phyloP scores from a whole-genome alignment of 2,329 filamentous ascomycete species.

The Grosmannia clavigera region DNA sequence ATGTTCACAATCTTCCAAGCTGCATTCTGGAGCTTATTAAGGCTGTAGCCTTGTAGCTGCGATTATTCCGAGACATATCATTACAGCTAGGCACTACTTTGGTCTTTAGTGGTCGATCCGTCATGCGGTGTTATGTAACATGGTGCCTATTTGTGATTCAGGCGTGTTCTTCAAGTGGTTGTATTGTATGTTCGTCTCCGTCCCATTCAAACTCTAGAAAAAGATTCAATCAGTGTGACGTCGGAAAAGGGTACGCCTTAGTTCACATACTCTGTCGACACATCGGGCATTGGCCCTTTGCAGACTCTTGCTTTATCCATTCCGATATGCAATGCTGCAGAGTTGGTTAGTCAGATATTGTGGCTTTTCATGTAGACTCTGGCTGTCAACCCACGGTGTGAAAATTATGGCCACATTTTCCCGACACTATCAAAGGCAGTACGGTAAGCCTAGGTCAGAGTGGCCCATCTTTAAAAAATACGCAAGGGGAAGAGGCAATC shows the following conservation, averaged over 20 bases:
- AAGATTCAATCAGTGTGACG: too few species aligned
- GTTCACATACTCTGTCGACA: conserved; percentile 69
- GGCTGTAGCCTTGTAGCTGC: too few species aligned
- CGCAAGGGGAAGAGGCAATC: conserved; percentile 16
- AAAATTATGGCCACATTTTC: conserved; percentile 94
- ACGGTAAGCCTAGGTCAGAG: neutral
- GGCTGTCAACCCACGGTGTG: conserved; percentile 57
- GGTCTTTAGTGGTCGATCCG: neutral
- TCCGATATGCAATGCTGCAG: conserved; percentile 81
- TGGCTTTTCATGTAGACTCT: too few species aligned
- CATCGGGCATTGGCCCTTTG: conserved; percentile 94
- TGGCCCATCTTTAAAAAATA: neutral
- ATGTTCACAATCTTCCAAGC: too few species aligned
- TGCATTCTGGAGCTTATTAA: too few species aligned
- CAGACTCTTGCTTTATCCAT: conserved; percentile 92
- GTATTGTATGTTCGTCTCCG: conserved; percentile 10
- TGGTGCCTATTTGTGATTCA: neutral
- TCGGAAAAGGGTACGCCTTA: neutral
- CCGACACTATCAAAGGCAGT: conserved; percentile 53
- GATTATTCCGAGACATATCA: neutral
- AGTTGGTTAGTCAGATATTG: neutral
- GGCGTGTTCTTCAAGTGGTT: conserved; percentile 3
- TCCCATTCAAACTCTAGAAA: conserved; percentile 22
- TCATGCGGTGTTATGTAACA: neutral
- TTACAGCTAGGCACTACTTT: neutral